A percentile compares a stretch with the other conserved stretches of the same genome.
These are phyloP conservation scores for Cladochytrium replicatum DNA, from an alignment of 192 early-diverging fungal genomes.

Conservation along the genomic window DNA sequence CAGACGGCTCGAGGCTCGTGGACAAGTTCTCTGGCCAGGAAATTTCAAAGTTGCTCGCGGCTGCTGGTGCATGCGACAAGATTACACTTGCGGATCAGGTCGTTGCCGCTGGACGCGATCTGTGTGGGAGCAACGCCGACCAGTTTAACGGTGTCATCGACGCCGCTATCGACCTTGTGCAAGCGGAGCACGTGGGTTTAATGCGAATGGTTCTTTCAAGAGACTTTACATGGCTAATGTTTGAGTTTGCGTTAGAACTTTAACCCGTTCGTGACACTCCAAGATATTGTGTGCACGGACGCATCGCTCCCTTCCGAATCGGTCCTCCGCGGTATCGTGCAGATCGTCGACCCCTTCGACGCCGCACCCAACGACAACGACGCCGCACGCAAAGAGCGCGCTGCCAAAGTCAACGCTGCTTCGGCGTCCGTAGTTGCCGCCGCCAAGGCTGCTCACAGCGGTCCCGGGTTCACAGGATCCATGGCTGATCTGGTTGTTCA, in stretches of 20 bases:
- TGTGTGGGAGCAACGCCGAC: no score
- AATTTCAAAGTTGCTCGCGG: slow-evolving; percentile 5
- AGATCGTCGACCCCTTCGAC: slow-evolving; percentile 10
- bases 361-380: slow-evolving; percentile 7
- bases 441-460: slow-evolving; percentile 7
- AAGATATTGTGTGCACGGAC: no score
- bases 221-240: no score
- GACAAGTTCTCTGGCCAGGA: slow-evolving; percentile 14
- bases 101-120: slow-evolving; percentile 4
- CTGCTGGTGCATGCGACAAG: not conserved
- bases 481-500: slow-evolving; percentile 8
- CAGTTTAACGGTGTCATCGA: no score
- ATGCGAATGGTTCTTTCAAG: no score
- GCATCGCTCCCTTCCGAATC: no score
- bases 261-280: no score
- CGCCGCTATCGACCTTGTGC: no score
- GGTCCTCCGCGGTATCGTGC: no score
- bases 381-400: not conserved
- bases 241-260: no score
- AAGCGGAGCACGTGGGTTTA: no score
- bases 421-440: slow-evolving; percentile 3
- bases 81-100: slow-evolving; percentile 3
- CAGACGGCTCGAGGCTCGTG: no score
- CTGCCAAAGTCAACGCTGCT: slow-evolving; percentile 2
- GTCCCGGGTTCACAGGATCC: slow-evolving; percentile 9